A percentile compares a stretch with the other conserved stretches of the same genome.
These are phyloP conservation scores for Hanseniaspora guilliermondii DNA, from an alignment of 805 yeast genomes.

Conservation along the genomic window DNA sequence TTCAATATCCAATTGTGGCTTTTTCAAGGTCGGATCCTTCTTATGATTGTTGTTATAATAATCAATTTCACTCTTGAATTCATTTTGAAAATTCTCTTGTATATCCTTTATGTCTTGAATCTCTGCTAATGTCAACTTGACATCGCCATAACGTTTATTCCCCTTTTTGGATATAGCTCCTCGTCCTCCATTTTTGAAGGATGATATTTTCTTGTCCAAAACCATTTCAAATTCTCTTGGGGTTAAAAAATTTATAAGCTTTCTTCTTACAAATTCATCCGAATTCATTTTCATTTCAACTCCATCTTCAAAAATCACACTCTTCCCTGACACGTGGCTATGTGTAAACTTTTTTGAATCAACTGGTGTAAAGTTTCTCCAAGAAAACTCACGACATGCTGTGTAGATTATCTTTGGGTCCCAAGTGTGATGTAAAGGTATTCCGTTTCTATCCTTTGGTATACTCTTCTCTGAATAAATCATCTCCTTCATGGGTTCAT, in stretches of 20 bases:
- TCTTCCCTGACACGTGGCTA: neutral
- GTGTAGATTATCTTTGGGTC: neutral
- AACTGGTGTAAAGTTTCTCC: slow-evolving; percentile 2
- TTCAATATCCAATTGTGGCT: neutral
- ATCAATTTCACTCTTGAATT: neutral
- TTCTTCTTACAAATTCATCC: neutral
- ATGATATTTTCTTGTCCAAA: neutral
- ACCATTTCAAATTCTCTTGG: neutral
- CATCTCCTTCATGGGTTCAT: neutral
- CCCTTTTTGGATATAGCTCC: neutral
- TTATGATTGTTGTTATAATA: neutral
- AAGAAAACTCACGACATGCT: neutral
- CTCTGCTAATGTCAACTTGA: neutral
- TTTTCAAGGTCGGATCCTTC: neutral
- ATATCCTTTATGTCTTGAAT: slow-evolving; percentile 1
- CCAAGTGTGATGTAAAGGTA: neutral
- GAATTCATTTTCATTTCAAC: neutral
- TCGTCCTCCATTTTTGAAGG: neutral
- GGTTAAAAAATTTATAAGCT: neutral
- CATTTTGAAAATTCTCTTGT: neutral
- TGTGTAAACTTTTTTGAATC: neutral
- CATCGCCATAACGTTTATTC: neutral
- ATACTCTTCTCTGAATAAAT: neutral
- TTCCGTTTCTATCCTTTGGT: neutral
- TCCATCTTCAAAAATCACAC: neutral